These are phyloP conservation scores for Extremus antarcticus DNA, from an alignment of 495 filamentous ascomycete species.

Conservation along the genomic window DNA sequence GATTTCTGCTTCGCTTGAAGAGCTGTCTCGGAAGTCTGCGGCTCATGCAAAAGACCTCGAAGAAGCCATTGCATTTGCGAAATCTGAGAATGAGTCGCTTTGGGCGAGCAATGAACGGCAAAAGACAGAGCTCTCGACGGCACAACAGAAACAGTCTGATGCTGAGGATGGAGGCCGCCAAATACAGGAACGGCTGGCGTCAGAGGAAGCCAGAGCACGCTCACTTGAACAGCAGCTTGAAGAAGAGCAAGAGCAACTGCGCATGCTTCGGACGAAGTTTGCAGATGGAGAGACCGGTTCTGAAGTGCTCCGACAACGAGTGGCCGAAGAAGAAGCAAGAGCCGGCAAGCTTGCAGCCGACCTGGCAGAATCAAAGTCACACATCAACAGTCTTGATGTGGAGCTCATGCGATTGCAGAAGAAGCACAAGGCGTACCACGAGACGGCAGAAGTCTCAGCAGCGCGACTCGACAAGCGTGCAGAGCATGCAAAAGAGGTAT, in stretches of 20 bases:
- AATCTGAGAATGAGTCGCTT: conserved; percentile 28
- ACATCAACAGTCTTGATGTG: conserved; percentile 54
- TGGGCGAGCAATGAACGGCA: conserved; percentile 22
- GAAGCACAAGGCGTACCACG: conserved; percentile 46
- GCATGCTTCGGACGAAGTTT: conserved; percentile 53
- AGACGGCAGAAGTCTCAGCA: conserved; percentile 33
- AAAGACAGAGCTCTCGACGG: conserved; percentile 19
- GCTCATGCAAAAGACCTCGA: conserved; percentile 27
- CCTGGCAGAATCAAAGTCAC: conserved; percentile 53
- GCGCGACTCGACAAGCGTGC: conserved; percentile 52
- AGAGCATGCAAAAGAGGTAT: conserved; percentile 64
- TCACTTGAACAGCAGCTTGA: conserved; percentile 54
- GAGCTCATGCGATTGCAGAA: conserved; percentile 43
- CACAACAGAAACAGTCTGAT: conserved; percentile 18
- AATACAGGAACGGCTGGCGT: conserved; percentile 34
- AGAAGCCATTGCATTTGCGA: conserved; percentile 29
- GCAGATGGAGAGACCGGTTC: conserved; percentile 70
- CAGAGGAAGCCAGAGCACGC: conserved; percentile 47
- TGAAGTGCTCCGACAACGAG: conserved; percentile 57
- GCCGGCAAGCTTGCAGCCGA: conserved; percentile 50
- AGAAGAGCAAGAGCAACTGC: conserved; percentile 54
- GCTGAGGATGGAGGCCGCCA: conserved; percentile 16
- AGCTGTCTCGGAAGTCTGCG: conserved; percentile 28
- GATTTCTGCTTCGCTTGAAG: conserved; percentile 40
- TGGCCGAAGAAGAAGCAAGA: conserved; percentile 59